Conservation (phyloP, 768 basidiomycete species). For the Floccularia luteovirens region DNA sequence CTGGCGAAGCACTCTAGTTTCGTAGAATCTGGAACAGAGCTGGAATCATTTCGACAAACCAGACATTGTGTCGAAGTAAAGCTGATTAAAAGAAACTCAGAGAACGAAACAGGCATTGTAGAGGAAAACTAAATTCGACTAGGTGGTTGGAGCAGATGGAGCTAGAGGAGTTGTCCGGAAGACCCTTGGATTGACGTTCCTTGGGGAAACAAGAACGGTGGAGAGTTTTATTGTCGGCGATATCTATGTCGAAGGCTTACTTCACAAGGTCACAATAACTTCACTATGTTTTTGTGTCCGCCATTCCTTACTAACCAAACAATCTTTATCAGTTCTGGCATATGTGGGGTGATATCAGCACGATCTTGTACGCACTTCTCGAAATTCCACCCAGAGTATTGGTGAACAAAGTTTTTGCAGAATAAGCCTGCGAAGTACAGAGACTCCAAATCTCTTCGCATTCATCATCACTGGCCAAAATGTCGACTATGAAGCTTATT, state of each 20-base stretch:
- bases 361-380: conserved; percentile 22
- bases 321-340: conserved; percentile 30
- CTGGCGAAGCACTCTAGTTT: conserved; percentile 21
- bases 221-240: conserved; percentile 32
- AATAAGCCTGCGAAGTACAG: conserved; percentile 23
- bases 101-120: conserved; percentile 10
- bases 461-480: conserved; percentile 19
- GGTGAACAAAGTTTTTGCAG: conserved; percentile 8
- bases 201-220: conserved; percentile 27
- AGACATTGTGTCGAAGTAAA: conserved; percentile 26
- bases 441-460: conserved; percentile 19
- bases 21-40: conserved; percentile 38
- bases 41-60: conserved; percentile 32
- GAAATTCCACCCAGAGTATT: background rate
- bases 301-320: background rate
- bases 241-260: conserved; percentile 31
- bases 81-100: conserved; percentile 17
- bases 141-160: conserved; percentile 37
- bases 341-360: conserved; percentile 34
- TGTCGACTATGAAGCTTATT: conserved; percentile 12
- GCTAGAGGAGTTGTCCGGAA: conserved; percentile 35
- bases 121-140: conserved; percentile 23
- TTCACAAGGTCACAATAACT: conserved; percentile 28
- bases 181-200: conserved; percentile 27
- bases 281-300: conserved; percentile 9